Evolutionary conservation across 768 basidiomycete species (phyloP).

Genomic region (Omphalotus guepiniiformis): DNA sequence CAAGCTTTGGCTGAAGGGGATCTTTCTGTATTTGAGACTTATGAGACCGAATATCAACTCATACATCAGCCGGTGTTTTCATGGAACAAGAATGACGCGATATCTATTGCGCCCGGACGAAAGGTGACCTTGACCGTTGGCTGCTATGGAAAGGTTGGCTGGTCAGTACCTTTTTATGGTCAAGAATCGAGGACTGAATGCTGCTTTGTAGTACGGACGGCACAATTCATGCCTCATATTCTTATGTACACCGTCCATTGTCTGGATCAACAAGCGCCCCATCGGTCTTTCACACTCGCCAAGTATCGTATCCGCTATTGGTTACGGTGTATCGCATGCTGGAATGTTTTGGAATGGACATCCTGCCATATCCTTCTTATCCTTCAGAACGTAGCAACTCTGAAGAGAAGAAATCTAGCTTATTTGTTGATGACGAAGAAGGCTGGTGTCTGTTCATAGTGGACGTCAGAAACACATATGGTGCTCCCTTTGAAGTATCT

Average conservation of each 20-base stretch:
- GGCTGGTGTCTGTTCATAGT: constrained; percentile 86
- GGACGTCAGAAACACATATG: constrained; percentile 90
- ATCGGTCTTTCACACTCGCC: constrained; percentile 78
- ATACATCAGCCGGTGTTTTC: constrained; percentile 76
- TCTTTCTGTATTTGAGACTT: constrained; percentile 77
- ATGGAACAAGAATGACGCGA: constrained; percentile 55
- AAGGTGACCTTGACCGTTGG: constrained; percentile 62
- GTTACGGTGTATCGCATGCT: constrained; percentile 97
- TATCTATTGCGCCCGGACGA: constrained; percentile 62
- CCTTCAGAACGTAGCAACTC: constrained; percentile 17
- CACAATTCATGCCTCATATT: constrained; percentile 80
- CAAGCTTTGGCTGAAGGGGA: constrained; percentile 76
- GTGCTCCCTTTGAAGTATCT: constrained; percentile 84
- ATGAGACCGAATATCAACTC: constrained; percentile 86
- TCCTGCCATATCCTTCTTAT: constrained; percentile 57
- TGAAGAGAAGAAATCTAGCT: constrained; percentile 20
- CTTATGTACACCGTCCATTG: constrained; percentile 50
- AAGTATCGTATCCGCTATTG: constrained; percentile 81
- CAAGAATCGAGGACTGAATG: constrained; percentile 10
- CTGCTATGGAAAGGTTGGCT: constrained; percentile 88
- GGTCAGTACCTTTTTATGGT: constrained; percentile 47
- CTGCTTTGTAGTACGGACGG: constrained; percentile 61
- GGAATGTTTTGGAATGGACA: constrained; percentile 79
- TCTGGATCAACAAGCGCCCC: constrained; percentile 23
- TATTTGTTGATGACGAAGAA: constrained; percentile 44